Base-by-base conservation (phyloP, 2,329 filamentous ascomycete species). In the Botrytis squamosa region DNA sequence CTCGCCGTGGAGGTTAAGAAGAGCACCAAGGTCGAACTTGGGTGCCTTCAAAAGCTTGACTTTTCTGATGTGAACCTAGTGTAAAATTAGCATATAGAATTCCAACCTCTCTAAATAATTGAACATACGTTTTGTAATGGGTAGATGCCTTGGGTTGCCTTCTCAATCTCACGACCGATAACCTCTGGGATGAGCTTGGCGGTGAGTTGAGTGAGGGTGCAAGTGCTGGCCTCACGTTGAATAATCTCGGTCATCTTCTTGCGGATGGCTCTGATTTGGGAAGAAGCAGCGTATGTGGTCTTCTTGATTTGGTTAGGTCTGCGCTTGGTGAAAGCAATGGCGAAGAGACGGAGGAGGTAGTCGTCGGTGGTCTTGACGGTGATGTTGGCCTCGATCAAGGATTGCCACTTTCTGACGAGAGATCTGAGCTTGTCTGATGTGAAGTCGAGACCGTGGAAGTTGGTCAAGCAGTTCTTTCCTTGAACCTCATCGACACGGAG, bases 181-280 rank as follows among this genome's bases (percentile, higher is more conserved):
- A 98, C 96, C 89, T 99, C 96, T 79, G 96, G 96, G 84, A 99
- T 98, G 82, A 99, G 91, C 92, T 99, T 99, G 85, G 93, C 93
- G 83, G 94, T 97, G 82, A 99, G 92, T 90, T 98, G 95, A 81
- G 93, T 92, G 80, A 99, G 91, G 78, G 94, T 97, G 91, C 94
- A 97, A 88, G 89, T 93, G 81, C 93, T 90, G 77, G 96, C 96
- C 89, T 99, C 96, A 82, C 95, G 93, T 86, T 93, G 90, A 86
- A 99, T 98, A 87, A 99, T 98, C 87, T 99, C 96, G 79, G 90
- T 93, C 96, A 99, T 99, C 94, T 99, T 98, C 90, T 95, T 96
- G 86, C 96, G 93, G 86, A 99, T 99, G 81, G 93, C 92, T 80
- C 95, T 93, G 86, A 98, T 98, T 88, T 99, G 96, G 79, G 96